A percentile compares a stretch with the other conserved stretches of the same genome.
phyloP scores from a whole-genome alignment of 352 stramenopile species.

The Pythium pyrilobum region DNA sequence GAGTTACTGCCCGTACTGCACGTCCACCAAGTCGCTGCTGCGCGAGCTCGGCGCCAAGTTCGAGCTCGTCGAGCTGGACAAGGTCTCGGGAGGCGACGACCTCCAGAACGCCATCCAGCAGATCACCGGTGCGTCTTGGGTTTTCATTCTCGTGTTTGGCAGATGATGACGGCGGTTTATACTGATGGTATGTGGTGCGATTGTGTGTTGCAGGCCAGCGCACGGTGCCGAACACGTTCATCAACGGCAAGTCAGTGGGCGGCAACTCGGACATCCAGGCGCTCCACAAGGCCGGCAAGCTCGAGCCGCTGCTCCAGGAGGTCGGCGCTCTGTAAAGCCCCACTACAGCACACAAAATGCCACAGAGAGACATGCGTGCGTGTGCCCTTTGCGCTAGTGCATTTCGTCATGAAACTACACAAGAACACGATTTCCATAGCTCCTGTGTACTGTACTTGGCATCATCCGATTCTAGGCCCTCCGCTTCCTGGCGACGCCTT shows the following conservation, averaged over 20 bases:
- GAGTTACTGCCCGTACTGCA: constrained; percentile 94
- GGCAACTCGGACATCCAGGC: constrained; percentile 94
- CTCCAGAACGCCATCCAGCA: constrained; percentile 55
- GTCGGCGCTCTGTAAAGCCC: constrained; percentile 36
- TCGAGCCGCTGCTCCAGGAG: constrained; percentile 86
- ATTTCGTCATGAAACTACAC: too few species aligned
- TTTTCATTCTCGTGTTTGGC: neutral
- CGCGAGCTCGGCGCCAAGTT: constrained; percentile 46
- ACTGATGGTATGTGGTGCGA: neutral
- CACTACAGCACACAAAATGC: too few species aligned
- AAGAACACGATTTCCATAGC: too few species aligned
- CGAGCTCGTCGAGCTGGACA: constrained; percentile 59
- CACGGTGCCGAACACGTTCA: constrained; percentile 97
- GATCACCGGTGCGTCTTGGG: constrained; percentile 34
- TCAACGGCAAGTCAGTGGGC: constrained; percentile 92
- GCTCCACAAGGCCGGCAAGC: constrained; percentile 81
- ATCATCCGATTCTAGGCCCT: too few species aligned
- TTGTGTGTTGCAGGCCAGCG: constrained; percentile 68
- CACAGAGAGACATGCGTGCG: too few species aligned
- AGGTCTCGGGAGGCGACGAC: constrained; percentile 38
- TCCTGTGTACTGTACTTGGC: too few species aligned
- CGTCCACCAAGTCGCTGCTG: constrained; percentile 60
- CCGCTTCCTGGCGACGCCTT: too few species aligned
- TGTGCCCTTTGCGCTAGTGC: too few species aligned
- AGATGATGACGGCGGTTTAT: neutral